These are phyloP conservation scores for Litsea cubeba DNA, from an alignment of 164 flowering plant species.

Conservation along the genomic window DNA sequence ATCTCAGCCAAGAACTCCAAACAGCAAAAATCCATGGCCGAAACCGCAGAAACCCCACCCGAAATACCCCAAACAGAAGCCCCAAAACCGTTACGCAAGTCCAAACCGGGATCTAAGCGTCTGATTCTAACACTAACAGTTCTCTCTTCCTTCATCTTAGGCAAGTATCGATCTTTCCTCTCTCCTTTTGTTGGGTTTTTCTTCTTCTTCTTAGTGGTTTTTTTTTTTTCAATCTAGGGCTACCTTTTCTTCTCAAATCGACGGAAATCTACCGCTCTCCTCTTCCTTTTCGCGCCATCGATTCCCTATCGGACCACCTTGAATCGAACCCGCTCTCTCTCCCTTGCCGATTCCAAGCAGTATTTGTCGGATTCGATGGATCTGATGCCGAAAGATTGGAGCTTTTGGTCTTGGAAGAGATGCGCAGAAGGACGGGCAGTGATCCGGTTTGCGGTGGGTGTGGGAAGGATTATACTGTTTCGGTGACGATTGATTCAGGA, in stretches of 20 bases:
- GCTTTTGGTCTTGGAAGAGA: conserved; percentile 28
- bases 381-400: conserved; percentile 29
- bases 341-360: conserved; percentile 66
- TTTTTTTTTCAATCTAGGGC: conserved; percentile 40
- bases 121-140: conserved; percentile 55
- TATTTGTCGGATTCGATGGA: conserved; percentile 36
- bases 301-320: conserved; percentile 41
- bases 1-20: neutral
- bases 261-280: conserved; percentile 86
- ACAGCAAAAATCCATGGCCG: conserved; percentile 15
- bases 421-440: conserved; percentile 27
- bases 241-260: conserved; percentile 72
- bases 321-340: conserved; percentile 42
- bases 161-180: conserved; percentile 22
- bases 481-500: conserved; percentile 44
- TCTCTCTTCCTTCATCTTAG: conserved; percentile 71
- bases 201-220: neutral
- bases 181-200: neutral
- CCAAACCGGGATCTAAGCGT: conserved; percentile 80
- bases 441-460: conserved; percentile 50
- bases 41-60: conserved; percentile 10
- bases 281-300: conserved; percentile 70
- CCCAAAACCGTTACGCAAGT: conserved; percentile 38
- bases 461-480: conserved; percentile 40
- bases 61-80: conserved; percentile 31